Conservation (phyloP, 192 early-diverging fungal species). For the Linnemannia hyalina region DNA sequence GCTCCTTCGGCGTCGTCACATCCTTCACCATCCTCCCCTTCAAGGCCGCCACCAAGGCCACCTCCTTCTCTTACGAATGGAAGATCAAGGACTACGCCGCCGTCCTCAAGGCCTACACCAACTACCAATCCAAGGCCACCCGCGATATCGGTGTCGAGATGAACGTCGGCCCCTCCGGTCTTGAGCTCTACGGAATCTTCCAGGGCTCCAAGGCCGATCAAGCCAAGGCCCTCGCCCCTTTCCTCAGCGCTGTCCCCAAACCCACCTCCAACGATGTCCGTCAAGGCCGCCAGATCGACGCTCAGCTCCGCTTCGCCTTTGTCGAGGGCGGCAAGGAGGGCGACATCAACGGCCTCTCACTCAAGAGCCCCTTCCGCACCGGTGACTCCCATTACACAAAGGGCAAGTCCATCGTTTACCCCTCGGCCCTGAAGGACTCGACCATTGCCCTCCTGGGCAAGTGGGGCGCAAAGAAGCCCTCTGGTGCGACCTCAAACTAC, state of each 20-base stretch:
- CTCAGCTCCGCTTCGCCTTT: slow-evolving; percentile 38
- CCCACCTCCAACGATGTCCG: slow-evolving; percentile 20
- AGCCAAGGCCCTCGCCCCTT: slow-evolving; percentile 19
- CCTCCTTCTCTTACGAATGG: slow-evolving; percentile 45
- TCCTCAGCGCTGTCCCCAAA: slow-evolving; percentile 25
- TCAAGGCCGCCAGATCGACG: slow-evolving; percentile 39
- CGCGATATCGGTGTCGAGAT: slow-evolving; percentile 53
- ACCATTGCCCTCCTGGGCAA: slow-evolving; percentile 40
- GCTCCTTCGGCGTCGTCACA: slow-evolving; percentile 62
- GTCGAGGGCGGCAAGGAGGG: slow-evolving; percentile 5
- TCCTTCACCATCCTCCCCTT: slow-evolving; percentile 49
- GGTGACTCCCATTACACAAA: slow-evolving; percentile 44
- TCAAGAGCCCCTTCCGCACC: slow-evolving; percentile 13
- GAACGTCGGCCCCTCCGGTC: slow-evolving; percentile 33
- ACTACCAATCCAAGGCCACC: slow-evolving; percentile 19
- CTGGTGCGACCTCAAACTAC: slow-evolving; percentile 31
- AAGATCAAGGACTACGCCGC: slow-evolving; percentile 17
- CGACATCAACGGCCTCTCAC: slow-evolving; percentile 35
- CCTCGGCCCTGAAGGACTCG: slow-evolving; percentile 22
- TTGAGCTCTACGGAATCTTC: slow-evolving; percentile 47
- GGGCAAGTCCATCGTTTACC: slow-evolving; percentile 50
- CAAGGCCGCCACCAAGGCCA: slow-evolving; percentile 46
- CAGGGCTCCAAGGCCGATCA: slow-evolving; percentile 35
- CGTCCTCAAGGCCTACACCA: slow-evolving; percentile 34
- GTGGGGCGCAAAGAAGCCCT: slow-evolving; percentile 21